phyloP scores from a whole-genome alignment of 225 moss, liverwort and hornwort genomes.

The Marchantia paleacea region DNA sequence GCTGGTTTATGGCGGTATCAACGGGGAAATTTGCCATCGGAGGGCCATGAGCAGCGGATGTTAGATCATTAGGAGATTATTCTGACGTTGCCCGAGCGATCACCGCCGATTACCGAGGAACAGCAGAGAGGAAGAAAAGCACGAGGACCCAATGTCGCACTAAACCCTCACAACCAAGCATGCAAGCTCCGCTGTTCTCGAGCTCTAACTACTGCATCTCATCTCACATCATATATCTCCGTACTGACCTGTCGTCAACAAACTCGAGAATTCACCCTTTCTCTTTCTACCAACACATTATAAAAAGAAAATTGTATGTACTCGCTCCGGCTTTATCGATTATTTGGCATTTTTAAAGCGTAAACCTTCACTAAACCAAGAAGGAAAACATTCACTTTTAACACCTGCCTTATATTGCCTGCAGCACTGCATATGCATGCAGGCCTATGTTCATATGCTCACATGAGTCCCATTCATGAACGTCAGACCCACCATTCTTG shows the following conservation, averaged over 20 bases:
- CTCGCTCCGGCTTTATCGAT: background rate
- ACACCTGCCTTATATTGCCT: no score
- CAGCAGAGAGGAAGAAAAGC: background rate
- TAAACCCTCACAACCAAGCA: background rate
- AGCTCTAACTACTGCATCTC: background rate
- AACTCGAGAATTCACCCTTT: background rate
- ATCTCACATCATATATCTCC: background rate
- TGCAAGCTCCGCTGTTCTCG: background rate
- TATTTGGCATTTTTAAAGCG: background rate
- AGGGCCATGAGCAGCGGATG: background rate
- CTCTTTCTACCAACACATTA: background rate
- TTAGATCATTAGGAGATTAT: background rate
- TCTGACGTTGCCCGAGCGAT: background rate
- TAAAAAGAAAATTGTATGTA: background rate
- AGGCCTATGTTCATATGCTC: no score
- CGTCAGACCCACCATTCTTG: background rate
- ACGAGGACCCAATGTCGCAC: background rate
- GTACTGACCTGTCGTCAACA: background rate
- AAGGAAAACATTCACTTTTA: background rate
- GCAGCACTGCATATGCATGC: no score
- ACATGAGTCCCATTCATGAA: background rate
- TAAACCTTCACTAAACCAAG: background rate
- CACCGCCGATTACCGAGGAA: background rate
- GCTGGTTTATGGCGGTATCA: background rate
- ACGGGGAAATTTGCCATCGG: background rate